Percentiles rank a stretch among this genome's conserved stretches.
Conservation (phyloP, 2,329 filamentous ascomycete genomes). For the Pseudodiploospora longispora region DNA sequence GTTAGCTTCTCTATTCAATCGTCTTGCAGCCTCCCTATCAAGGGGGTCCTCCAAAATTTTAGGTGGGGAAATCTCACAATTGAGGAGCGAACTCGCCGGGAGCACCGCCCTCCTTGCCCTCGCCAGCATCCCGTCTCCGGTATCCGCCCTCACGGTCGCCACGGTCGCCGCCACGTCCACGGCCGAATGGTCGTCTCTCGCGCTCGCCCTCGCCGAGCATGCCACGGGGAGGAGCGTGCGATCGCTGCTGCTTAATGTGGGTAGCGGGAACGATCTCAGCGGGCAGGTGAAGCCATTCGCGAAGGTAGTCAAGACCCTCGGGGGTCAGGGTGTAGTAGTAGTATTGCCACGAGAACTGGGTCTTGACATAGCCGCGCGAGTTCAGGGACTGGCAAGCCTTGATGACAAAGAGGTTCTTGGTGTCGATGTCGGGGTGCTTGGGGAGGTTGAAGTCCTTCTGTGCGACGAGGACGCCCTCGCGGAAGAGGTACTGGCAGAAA, state of each 20-base stretch:
- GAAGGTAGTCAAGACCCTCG: conserved; percentile 99
- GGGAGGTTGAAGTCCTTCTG: conserved; percentile 99
- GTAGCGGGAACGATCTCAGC: conserved; percentile 99
- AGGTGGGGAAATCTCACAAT: conserved; percentile 53
- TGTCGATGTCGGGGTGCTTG: conserved; percentile 97
- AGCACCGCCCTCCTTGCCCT: conserved; percentile 85
- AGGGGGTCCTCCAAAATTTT: not conserved
- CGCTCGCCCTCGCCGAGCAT: conserved; percentile 87
- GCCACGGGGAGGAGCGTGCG: conserved; percentile 93
- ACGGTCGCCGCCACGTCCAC: conserved; percentile 66
- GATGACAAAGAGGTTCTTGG: conserved; percentile 99
- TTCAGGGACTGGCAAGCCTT: conserved; percentile 98
- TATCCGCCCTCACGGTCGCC: conserved; percentile 85
- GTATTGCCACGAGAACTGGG: conserved; percentile 99
- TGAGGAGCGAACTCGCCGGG: conserved; percentile 86
- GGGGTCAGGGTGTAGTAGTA: conserved; percentile 99
- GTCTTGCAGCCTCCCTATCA: too few relatives aligned
- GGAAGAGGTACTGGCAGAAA: conserved; percentile 77
- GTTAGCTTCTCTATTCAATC: conserved; percentile 3
- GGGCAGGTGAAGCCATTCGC: conserved; percentile 99
- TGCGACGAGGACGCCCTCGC: conserved; percentile 85
- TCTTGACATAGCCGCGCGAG: conserved; percentile 98
- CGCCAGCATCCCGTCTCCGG: conserved; percentile 79
- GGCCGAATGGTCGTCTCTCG: conserved; percentile 78
- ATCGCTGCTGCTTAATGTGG: conserved; percentile 99